Conservation (phyloP, 192 early-diverging fungal species). For the Entomortierella lignicola region DNA sequence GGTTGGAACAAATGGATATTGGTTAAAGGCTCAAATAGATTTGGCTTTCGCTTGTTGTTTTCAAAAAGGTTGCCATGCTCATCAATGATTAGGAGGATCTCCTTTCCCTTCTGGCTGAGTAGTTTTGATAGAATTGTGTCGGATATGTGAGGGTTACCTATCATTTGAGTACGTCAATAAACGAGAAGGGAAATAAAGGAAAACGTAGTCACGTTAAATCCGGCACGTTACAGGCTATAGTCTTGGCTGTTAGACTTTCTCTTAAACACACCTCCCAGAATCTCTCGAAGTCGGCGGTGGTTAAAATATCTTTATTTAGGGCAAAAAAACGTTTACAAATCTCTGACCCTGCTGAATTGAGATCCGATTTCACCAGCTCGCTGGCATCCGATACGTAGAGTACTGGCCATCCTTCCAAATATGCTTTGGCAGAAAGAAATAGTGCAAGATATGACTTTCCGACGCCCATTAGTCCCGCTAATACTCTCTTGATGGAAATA, state of each 20-base stretch:
- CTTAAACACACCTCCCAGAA: neutral
- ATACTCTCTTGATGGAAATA: constrained; percentile 4
- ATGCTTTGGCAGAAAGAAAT: constrained; percentile 22
- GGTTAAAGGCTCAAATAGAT: neutral
- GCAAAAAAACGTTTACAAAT: constrained; percentile 3
- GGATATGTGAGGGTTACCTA: no score
- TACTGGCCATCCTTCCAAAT: constrained; percentile 15
- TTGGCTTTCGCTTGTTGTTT: neutral
- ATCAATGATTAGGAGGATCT: neutral
- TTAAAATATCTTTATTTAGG: neutral
- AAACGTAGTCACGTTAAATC: neutral
- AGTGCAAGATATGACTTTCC: constrained; percentile 32
- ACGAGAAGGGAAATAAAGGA: no score
- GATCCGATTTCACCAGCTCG: neutral
- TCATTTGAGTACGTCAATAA: no score
- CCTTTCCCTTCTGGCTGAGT: neutral
- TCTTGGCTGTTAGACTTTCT: no score
- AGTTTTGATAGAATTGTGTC: neutral
- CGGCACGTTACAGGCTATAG: no score
- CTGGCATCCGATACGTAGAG: neutral
- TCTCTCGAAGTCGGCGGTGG: neutral
- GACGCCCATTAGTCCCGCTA: constrained; percentile 28
- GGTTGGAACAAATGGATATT: neutral
- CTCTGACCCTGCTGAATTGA: neutral
- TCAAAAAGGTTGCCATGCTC: constrained; percentile 6